Base-by-base conservation (phyloP, 176 grass and related monocot genomes). In the Tuctoria greenei region DNA sequence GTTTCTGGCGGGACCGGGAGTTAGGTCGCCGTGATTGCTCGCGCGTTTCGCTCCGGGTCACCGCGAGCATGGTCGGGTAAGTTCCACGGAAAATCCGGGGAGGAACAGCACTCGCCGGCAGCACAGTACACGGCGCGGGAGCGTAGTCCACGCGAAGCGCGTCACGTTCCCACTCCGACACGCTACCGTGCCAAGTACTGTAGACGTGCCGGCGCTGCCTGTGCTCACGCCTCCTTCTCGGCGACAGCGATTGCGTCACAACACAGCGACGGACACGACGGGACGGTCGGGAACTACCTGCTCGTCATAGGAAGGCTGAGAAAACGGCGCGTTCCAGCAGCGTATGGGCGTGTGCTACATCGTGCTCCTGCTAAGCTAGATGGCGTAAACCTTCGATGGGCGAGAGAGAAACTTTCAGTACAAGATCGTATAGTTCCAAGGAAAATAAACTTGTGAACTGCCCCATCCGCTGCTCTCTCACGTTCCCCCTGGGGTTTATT, bases 1-100 rank as follows among this genome's bases (percentile, higher is more conserved):
- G 37, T 49, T 77, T 66, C n/a, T n/a, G n/a, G n/a, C n/a, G n/a
- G 60, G 47, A n/a, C n/a, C 59, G 67, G 60, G 34, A 4, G 67
- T 50, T 40, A n/a, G 28, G 21, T 66, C 66, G 58, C 23, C 1
- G 62, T 3, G 39, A 47, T 34, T 72, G 9, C 21, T 71, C 27
- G 42, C 40, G 73, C 23, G 16, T 49, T 77, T 77, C 59, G 42
- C 60, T 78, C 14, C 10, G 23, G 54, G 45, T 39, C 73, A 47
- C 8, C 6, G 17, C 59, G 34, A 4, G 18, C 27, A 38, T 58
- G 2, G 1, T 1, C 18, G 35, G 60, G 74, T 47, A 60, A 57
- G 42, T 60, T 60, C 50, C 68, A 23, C 68, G 34, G 73, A 18
- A 18, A 69, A 28, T 45, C 3, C 41, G 63, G 50, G 14, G 54